Base-by-base conservation (phyloP, 768 basidiomycete genomes). In the Kwoniella pini region DNA sequence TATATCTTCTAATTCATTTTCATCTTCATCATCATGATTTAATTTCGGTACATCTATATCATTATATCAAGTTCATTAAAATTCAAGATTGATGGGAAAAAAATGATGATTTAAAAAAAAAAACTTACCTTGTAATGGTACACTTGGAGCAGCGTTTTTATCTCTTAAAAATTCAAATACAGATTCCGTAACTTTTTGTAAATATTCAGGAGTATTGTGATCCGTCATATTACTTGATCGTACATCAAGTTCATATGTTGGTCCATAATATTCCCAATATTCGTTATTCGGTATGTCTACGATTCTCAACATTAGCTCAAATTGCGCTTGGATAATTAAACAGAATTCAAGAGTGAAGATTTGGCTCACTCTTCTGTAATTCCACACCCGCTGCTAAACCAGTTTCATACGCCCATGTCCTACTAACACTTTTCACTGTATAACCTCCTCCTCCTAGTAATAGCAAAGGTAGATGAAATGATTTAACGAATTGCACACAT, bases 231-330 rank as follows among this genome's bases (percentile, higher is more conserved):
- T 99, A 12, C 91, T 93, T 12, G 91, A 81, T 70, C 88, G 90
- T 27, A 99, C 96, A 75, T 99, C 91, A 30, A 99, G 84, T 75
- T 93, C 86, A 72, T 98, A 97, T 71, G 95, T 91, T 2, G 96
- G 96, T 0, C 96, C 96, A 77, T 97, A 98, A 79, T 98, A 98
- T 75, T 98, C 95, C 74, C 94, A 98, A 80, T 98, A 99, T 80
- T 99, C 96, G 72, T 98, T 99, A 65, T 94, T 88, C 2, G 96
- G 96, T 54, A 99, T 95, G 74, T 91, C 95, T 94, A 71, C n/a
- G 6, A n/a, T 13, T 21, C n/a, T 30, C 6, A 24, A 24, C 13
- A 7, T 46, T n/a, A n/a, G n/a, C n/a, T n/a, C n/a, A n/a, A n/a
- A n/a, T n/a, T n/a, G n/a, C n/a, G n/a, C n/a, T n/a, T n/a, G n/a